These are phyloP conservation scores for Syzygium malaccense DNA, from an alignment of 441 rosid genomes.

Conservation along the genomic window DNA sequence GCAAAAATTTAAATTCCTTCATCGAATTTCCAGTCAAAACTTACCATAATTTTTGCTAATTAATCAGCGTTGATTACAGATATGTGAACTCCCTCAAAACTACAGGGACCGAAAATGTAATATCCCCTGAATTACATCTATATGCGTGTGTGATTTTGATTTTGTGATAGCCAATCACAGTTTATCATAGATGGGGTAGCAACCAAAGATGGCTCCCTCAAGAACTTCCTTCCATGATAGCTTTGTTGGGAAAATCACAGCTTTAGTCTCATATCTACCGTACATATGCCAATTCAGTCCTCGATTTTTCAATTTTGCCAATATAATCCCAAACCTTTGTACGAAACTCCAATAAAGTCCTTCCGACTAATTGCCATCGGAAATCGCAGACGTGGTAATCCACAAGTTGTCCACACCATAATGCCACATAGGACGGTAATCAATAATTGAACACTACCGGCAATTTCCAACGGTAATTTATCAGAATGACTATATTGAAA, in stretches of 20 bases:
- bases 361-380: neutral
- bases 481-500: rapidly evolving
- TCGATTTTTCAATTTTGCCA: neutral
- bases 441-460: rapidly evolving
- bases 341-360: rapidly evolving
- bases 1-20: neutral
- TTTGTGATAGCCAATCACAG: neutral
- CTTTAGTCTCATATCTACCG: neutral
- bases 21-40: neutral
- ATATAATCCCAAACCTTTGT: rapidly evolving
- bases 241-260: neutral
- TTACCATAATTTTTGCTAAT: neutral
- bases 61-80: neutral
- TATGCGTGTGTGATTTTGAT: neutral
- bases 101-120: neutral
- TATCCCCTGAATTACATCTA: neutral
- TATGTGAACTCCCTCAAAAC: neutral
- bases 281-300: too few relatives aligned
- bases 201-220: neutral
- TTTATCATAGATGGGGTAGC: neutral
- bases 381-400: rapidly evolving
- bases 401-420: rapidly evolving
- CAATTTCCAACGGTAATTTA: neutral
- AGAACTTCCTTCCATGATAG: neutral
- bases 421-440: rapidly evolving